phyloP scores from a whole-genome alignment of 257 asterid genomes.

The Scutellaria minor region DNA sequence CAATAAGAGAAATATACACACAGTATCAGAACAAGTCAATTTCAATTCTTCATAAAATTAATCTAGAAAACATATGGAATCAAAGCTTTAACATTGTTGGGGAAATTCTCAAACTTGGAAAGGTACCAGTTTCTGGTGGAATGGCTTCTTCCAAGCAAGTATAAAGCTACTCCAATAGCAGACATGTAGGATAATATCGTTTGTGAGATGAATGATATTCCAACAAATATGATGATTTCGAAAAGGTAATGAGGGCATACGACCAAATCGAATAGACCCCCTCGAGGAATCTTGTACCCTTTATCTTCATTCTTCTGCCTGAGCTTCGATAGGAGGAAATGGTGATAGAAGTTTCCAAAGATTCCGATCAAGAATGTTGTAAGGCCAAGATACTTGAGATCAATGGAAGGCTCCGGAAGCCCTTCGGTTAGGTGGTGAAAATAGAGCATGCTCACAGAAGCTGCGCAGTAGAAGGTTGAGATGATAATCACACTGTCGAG shows the following conservation, averaged over 20 bases:
- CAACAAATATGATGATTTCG: slow-evolving; percentile 54
- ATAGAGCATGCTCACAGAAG: slow-evolving; percentile 52
- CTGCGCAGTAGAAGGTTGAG: slow-evolving; percentile 46
- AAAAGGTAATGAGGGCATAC: slow-evolving; percentile 81
- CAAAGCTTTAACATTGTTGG: slow-evolving; percentile 65
- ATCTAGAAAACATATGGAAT: slow-evolving; percentile 65
- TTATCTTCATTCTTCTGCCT: slow-evolving; percentile 55
- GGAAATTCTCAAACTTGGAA: slow-evolving; percentile 74
- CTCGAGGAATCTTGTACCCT: slow-evolving; percentile 67
- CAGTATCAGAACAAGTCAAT: background rate
- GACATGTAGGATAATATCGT: slow-evolving; percentile 42
- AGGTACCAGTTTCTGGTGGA: slow-evolving; percentile 71
- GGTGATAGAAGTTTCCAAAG: slow-evolving; percentile 73
- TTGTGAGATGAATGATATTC: slow-evolving; percentile 62
- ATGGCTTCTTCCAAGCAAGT: slow-evolving; percentile 60
- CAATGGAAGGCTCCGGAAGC: slow-evolving; percentile 57
- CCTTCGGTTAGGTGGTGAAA: slow-evolving; percentile 48
- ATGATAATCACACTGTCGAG: slow-evolving; percentile 48
- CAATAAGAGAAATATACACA: background rate
- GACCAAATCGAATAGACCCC: slow-evolving; percentile 67
- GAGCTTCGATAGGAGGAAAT: slow-evolving; percentile 64
- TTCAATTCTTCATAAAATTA: slow-evolving; percentile 14
- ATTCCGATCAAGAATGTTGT: slow-evolving; percentile 47
- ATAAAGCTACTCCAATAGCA: slow-evolving; percentile 49
- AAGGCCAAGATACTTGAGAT: slow-evolving; percentile 61